Base-by-base conservation (phyloP, 2,329 filamentous ascomycete species). In the Aureobasidium sp. region DNA sequence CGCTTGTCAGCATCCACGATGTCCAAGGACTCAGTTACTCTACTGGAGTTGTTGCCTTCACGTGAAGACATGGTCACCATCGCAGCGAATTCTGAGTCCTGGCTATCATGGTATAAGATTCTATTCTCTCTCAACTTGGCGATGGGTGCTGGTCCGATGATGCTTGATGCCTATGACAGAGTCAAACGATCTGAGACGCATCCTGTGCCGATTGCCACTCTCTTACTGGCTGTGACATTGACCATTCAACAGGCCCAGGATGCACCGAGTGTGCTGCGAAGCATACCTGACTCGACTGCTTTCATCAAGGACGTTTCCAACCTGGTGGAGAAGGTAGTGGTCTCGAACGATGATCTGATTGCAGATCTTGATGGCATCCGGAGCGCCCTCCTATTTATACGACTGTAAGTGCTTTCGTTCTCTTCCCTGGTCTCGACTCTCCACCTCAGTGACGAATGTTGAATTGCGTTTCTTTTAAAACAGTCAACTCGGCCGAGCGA, bases 401-500 rank as follows among this genome's bases (percentile, higher is more conserved):
- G 74, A 62, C 68, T 77, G 71, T 76, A 65, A 69, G 74, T 66
- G 56, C 31, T 45, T 2, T 12, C 22, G 1, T 11, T 11, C 7
- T 14, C 11, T 3, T 44, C 8, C 6, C 17, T 20, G 8, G 15
- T 44, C 20, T 52, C 17, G 20, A 5, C 20, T 4, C 11, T 11
- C 3, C 12, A 31, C 15, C 25, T 14, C 3, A 12, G 45, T 57
- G 41, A 37, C 29, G 27, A 29, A 47, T 64, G 11, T 62, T 36
- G 29, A 22, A 55, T 9, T 25, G 22, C 51, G 29, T 37, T 4
- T 25, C 12, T 6, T 12, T 8, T 41, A 45, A 31, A 53, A 34
- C 47, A 75, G 71, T 34, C 69, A 71, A 62, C 66, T 74, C 20
- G 69, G 71, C 9, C 69, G 68, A 29, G 73, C 73, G 2, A 72